These are phyloP conservation scores for Fusarium nodosum DNA, from an alignment of 2,329 filamentous ascomycete species.

Conservation along the genomic window DNA sequence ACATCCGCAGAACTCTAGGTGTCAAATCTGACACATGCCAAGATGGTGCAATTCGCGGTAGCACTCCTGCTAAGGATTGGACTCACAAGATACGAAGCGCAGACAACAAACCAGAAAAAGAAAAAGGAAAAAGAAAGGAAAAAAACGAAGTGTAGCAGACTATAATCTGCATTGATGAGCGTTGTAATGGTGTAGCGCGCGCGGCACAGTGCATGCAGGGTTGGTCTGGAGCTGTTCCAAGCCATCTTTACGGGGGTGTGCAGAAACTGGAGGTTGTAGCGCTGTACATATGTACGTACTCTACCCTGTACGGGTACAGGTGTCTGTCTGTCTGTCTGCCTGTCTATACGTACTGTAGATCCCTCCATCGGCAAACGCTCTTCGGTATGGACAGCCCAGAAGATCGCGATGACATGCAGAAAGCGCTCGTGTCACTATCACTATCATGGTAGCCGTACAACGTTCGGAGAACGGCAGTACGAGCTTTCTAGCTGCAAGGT, in stretches of 20 bases:
- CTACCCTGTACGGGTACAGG: background rate
- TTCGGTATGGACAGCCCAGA: background rate
- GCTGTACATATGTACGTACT: background rate
- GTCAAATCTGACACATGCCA: constrained; percentile 34
- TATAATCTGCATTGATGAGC: constrained; percentile 27
- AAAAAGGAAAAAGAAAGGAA: constrained; percentile 13
- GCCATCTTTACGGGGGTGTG: background rate
- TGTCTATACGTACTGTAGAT: constrained; percentile 11
- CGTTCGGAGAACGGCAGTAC: constrained; percentile 39
- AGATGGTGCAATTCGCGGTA: constrained; percentile 6
- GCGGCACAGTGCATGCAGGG: constrained; percentile 19
- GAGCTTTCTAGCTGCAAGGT: constrained; percentile 26
- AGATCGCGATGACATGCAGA: constrained; percentile 33
- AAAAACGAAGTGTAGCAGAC: constrained; percentile 38
- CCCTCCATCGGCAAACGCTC: constrained; percentile 16
- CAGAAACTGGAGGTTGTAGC: constrained; percentile 1
- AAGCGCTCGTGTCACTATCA: constrained; percentile 18
- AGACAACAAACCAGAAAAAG: constrained; percentile 8
- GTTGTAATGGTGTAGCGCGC: constrained; percentile 27
- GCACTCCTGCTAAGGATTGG: constrained; percentile 3
- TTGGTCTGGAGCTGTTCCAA: constrained; percentile 12
- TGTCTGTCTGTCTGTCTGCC: background rate
- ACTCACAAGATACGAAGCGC: constrained; percentile 27
- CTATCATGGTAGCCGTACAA: constrained; percentile 26
- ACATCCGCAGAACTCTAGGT: constrained; percentile 5